A percentile compares a stretch with the other conserved stretches of the same genome.
These are phyloP conservation scores for Neurospora sp. DNA, from an alignment of 495 filamentous ascomycete species.

Conservation along the genomic window DNA sequence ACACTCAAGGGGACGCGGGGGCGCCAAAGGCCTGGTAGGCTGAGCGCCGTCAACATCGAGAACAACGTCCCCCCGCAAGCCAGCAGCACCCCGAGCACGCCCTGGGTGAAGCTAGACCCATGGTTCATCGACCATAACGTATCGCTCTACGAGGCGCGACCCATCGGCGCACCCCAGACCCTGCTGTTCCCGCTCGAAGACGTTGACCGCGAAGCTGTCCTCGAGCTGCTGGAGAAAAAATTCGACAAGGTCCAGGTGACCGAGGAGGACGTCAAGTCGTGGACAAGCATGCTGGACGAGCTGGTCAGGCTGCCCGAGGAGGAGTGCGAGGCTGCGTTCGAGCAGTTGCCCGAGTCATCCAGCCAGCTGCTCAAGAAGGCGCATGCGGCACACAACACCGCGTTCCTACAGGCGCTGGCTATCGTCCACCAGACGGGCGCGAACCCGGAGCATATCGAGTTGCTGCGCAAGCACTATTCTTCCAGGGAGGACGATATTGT, in stretches of 20 bases:
- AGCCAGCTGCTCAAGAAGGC: neutral
- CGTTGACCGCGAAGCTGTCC: slow-evolving; percentile 5
- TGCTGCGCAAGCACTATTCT: slow-evolving; percentile 9
- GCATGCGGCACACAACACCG: slow-evolving; percentile 2
- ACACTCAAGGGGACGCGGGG: neutral
- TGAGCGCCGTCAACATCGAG: neutral
- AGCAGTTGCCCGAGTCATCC: neutral
- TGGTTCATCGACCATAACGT: slow-evolving; percentile 30
- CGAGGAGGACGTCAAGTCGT: slow-evolving; percentile 7
- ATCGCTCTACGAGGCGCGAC: slow-evolving; percentile 17
- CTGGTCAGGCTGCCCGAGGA: neutral
- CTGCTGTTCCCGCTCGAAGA: slow-evolving; percentile 7
- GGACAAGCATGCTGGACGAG: slow-evolving; percentile 2
- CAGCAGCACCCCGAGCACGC: neutral
- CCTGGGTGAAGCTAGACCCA: slow-evolving; percentile 31
- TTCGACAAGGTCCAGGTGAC: slow-evolving; percentile 7
- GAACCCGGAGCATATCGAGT: slow-evolving; percentile 7
- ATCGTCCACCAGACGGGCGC: slow-evolving; percentile 2
- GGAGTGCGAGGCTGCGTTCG: neutral
- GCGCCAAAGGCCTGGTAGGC: neutral
- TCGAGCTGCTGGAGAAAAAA: slow-evolving; percentile 1
- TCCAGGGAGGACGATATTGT: neutral
- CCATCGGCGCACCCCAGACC: slow-evolving; percentile 6
- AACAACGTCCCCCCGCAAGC: neutral
- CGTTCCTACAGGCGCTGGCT: slow-evolving; percentile 10